Percentiles rank a stretch among this genome's conserved stretches.
Conservation (phyloP, 768 basidiomycete genomes). For the Gyrodon lividus region DNA sequence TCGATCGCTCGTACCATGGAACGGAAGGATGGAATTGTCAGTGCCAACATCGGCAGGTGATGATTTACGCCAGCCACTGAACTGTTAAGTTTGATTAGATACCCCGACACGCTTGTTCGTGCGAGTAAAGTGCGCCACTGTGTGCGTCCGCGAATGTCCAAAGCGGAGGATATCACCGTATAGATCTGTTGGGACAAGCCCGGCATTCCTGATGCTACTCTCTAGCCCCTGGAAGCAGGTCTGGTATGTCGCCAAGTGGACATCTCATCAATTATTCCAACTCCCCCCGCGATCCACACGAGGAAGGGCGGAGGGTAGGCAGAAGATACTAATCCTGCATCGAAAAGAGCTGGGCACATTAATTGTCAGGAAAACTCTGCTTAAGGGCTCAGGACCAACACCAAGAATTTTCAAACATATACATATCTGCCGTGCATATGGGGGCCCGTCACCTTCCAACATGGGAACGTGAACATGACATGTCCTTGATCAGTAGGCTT, state of each 20-base stretch:
- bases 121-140: conserved; percentile 64
- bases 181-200: conserved; percentile 30
- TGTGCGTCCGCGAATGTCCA: conserved; percentile 65
- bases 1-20: conserved; percentile 77
- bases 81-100: no score
- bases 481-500: not conserved
- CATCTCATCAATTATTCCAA: not conserved
- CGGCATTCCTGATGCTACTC: conserved; percentile 58
- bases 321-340: not conserved
- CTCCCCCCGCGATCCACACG: conserved; percentile 36
- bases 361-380: not conserved
- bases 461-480: no score
- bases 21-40: conserved; percentile 89
- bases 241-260: conserved; percentile 40
- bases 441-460: no score
- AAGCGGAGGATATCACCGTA: conserved; percentile 30
- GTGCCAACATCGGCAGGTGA: conserved; percentile 23
- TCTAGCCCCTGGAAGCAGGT: conserved; percentile 44
- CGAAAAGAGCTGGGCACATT: no score
- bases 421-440: no score
- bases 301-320: conserved; percentile 13
- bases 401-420: no score
- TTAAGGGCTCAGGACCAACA: not conserved
- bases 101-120: conserved; percentile 68
- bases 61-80: not conserved